Evolutionary conservation across 306 rosid species (phyloP), one percentile per base, ranked within the genome.

Genomic region (Glycine latifolia): DNA sequence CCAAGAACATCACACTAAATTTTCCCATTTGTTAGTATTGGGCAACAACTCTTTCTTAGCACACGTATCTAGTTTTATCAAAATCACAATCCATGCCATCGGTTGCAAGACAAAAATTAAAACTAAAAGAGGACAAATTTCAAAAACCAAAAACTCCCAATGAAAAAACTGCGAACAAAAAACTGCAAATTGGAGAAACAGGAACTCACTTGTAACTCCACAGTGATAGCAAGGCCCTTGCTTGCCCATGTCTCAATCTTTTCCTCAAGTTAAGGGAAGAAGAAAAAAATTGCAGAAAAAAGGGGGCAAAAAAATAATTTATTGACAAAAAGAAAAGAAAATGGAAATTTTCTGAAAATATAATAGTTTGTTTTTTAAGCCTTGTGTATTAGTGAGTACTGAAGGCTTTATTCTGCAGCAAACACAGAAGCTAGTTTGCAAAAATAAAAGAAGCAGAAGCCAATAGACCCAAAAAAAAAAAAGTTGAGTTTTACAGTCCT

Each of bases 171-270:
- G 69, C 39, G 71, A 12, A 46, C 47, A 14, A 73, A 72, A 80
- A 70, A 73, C 12, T 75, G 73, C 44, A 76, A 48, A 75, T 72
- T 81, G 92, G 93, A 87, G 96, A 83, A 87, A 93, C 95, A 93
- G 90, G 87, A 89, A 93, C 99, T 93, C 99, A 95, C 99, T 95
- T 79, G 98, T 86, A 87, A 95, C 99, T 91, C 99, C 98, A 93
- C 99, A 95, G 98, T 95, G 99, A 95, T 86, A 84, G 90, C 99
- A 93, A 89, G 99, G 99, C 2, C 99, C 97, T 75, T 93, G 97
- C 88, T 95, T 95, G 71, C 94, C 99, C 99, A 95, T 95, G 76
- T 85, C 92, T 88, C 86, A 83, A 85, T 79, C 81, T 86, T 88
- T 88, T 59, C 81, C 87, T 79, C 91, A 77, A 85, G 85, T 81